phyloP scores from a whole-genome alignment of 169 alveolate species.

The Babesia sp. region DNA sequence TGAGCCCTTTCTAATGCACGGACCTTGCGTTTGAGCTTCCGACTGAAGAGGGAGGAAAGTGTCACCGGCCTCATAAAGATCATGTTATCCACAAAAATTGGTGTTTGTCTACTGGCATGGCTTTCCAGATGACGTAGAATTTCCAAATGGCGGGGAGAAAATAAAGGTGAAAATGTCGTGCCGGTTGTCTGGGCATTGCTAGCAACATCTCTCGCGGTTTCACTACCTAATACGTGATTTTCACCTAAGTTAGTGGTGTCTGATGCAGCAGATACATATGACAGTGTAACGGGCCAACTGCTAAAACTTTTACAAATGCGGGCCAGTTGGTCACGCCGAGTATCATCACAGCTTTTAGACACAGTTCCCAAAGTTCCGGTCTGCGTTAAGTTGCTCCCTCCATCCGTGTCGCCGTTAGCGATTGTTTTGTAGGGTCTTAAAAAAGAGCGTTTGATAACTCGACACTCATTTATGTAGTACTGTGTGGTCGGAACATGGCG shows the following conservation, averaged over 20 bases:
- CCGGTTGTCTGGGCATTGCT: neutral
- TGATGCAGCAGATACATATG: neutral
- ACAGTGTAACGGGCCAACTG: neutral
- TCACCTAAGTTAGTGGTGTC: neutral
- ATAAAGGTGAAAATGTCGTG: neutral
- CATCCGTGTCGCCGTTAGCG: neutral
- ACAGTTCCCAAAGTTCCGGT: neutral
- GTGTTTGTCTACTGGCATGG: neutral
- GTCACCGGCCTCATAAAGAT: constrained; percentile 7
- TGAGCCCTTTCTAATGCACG: neutral
- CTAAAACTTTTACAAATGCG: neutral
- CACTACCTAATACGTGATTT: neutral
- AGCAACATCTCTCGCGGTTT: neutral
- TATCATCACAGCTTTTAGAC: neutral
- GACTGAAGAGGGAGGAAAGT: constrained; percentile 23
- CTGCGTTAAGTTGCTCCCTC: neutral
- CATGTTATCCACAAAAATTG: constrained; percentile 13
- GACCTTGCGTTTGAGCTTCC: constrained; percentile 27
- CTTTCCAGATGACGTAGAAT: constrained; percentile 8
- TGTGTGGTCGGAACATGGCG: constrained; percentile 47
- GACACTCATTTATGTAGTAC: constrained; percentile 48
- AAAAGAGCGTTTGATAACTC: constrained; percentile 51
- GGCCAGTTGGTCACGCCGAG: neutral
- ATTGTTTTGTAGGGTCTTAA: constrained; percentile 17
- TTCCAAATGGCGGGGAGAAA: neutral